Evolutionary conservation across 2,329 filamentous ascomycete genomes (phyloP), one percentile per base, ranked within the genome.

Genomic region (Bimuria novae-zelandiae): DNA sequence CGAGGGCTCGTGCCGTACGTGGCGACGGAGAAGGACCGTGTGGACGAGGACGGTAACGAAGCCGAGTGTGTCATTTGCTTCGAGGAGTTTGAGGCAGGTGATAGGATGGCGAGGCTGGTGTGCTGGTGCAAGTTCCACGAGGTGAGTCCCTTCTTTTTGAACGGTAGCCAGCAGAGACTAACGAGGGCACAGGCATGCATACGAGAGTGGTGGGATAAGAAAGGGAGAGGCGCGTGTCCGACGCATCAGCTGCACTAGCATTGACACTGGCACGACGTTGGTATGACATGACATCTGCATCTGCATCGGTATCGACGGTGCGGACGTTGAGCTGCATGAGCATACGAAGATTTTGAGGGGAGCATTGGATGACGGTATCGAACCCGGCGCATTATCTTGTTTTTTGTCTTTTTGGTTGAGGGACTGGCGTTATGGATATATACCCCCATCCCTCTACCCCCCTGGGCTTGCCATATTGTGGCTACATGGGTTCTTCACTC

Each of bases 91-190:
- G 79, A 83, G 60, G 77, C 80, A 10, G 84, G 84, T 0, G 81
- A 84, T 62, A 75, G 79, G 60, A 76, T 87, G 74, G 83, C 81
- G 8, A 75, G 84, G 54, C 71, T 87, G 63, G 83, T 85, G 61
- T 87, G 84, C 64, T 74, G 84, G 57, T 87, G 84, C 73, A 85
- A 85, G 60, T 87, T 87, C 57, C 84, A 87, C 66, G 79, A 81
- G 69, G 70, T 77, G 64, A 56, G 60, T 63, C 10, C 43, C 37
- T 10, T 17, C 16, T 14, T 25, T n/a, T n/a, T n/a, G n/a, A n/a
- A n/a, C n/a, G n/a, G n/a, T n/a, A n/a, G n/a, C n/a, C n/a, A n/a
- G n/a, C n/a, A n/a, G n/a, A 56, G 30, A 50, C 56, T 58, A 41
- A 54, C 19, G 1, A 14, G 12, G n/a, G 2, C 16, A 3, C 21